Evolutionary conservation across 352 stramenopile species (phyloP), one percentile per base, ranked within the genome.

Genomic region (Pythium sp.): DNA sequence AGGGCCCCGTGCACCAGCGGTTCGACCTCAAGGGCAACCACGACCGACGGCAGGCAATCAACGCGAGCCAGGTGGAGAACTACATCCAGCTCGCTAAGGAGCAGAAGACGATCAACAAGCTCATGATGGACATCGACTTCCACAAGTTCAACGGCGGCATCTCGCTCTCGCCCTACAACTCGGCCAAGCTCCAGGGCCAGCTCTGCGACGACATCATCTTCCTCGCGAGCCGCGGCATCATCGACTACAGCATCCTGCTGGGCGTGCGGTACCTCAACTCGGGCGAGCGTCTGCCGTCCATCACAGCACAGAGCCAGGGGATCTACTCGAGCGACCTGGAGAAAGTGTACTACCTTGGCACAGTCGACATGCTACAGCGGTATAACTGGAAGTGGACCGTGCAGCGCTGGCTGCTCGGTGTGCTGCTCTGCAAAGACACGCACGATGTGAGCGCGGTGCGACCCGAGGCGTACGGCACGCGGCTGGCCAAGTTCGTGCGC

Each of bases 111-210:
- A 93, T 95, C 72, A 61, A 67, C 24, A 85, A 90, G 66, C 79
- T 95, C 54, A 84, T 95, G 79, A 89, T 95, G 79, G 87, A 95
- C 75, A 93, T 95, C 47, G 87, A 95, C 68, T 95, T 95, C 58
- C 82, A 84, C 38, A 90, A 91, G 72, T 77, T 95, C 68, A 87
- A 74, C 58, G 71, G 74, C 0, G 86, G 84, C 6, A 84, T 95
- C 32, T 68, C 75, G 18, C 66, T 93, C 9, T 80, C 85, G 5
- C 78, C 84, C 12, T 56, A 65, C 1, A 77, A 77, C 41, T 83
- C 81, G 0, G 65, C 75, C 5, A 54, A 70, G 22, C 62, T 90
- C 11, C 79, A 93, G 58, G 81, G 81, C 22, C 86, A 93, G 63
- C 69, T 95, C 6, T 92, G 86, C 63, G 85, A 87, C 57, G 87